A percentile compares a stretch with the other conserved stretches of the same genome.
Conservation (phyloP, 176 grass and related monocot genomes). For the maize (Zea mays) region Zm-B73-REFERENCE-NAM-5.0 NC_050099.1:218318501-218319000, state of each 20-base stretch:
- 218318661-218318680: slow-evolving; percentile 34
- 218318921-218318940: slow-evolving; percentile 56
- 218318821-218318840: slow-evolving; percentile 22
- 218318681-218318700: slow-evolving; percentile 42
- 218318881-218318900: slow-evolving; percentile 90
- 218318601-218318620: slow-evolving; percentile 39
- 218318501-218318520: not conserved
- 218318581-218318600: too few species aligned
- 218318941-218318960: slow-evolving; percentile 60
- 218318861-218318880: slow-evolving; percentile 62
- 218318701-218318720: slow-evolving; percentile 32
- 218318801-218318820: slow-evolving; percentile 45
- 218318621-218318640: slow-evolving; percentile 37
- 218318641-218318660: slow-evolving; percentile 50
- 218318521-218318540: not conserved
- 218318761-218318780: not conserved
- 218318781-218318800: slow-evolving; percentile 56
- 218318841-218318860: slow-evolving; percentile 62
- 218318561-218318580: not conserved
- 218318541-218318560: not conserved
- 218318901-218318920: slow-evolving; percentile 41
- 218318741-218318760: slow-evolving; percentile 52
- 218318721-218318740: slow-evolving; percentile 26
- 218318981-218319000: not conserved
- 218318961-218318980: not conserved